Evolutionary conservation across 2,329 filamentous ascomycete genomes (phyloP).

Genomic region (Emergomyces africanus): DNA sequence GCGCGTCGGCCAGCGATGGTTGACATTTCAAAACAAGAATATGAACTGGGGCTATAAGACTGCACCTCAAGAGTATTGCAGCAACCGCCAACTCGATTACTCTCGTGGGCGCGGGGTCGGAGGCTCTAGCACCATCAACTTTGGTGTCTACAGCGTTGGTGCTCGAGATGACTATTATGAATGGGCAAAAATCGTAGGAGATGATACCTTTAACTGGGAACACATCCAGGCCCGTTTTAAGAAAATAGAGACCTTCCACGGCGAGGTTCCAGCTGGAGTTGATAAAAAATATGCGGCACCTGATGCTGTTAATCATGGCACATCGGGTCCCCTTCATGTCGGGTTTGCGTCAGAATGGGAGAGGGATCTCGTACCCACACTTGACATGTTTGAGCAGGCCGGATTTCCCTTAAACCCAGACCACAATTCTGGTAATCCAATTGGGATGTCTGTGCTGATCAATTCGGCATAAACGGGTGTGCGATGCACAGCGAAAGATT

Average conservation of each 20-base stretch:
- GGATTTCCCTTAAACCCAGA: constrained; percentile 42
- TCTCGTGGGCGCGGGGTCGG: constrained; percentile 40
- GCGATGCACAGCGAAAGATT: constrained; percentile 40
- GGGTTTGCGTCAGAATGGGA: constrained; percentile 40
- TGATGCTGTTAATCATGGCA: constrained; percentile 36
- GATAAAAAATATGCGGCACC: constrained; percentile 38
- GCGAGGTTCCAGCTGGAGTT: constrained; percentile 23
- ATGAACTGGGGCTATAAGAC: constrained; percentile 45
- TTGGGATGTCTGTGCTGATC: constrained; percentile 42
- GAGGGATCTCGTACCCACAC: constrained; percentile 32
- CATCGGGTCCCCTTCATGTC: constrained; percentile 35
- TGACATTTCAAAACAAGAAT: constrained; percentile 36
- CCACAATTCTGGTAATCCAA: constrained; percentile 45
- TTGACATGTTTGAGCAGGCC: constrained; percentile 37
- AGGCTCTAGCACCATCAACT: constrained; percentile 43
- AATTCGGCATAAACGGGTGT: constrained; percentile 38
- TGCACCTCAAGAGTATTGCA: constrained; percentile 33
- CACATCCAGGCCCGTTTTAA: constrained; percentile 40
- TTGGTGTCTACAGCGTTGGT: constrained; percentile 43
- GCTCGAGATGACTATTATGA: constrained; percentile 49
- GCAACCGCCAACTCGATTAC: constrained; percentile 35
- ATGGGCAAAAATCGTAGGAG: constrained; percentile 44
- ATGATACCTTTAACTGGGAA: constrained; percentile 45
- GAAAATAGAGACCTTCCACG: constrained; percentile 42
- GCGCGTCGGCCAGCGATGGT: constrained; percentile 42